phyloP scores from a whole-genome alignment of 495 filamentous ascomycete genomes.

The Aspergillus coremiiformis region DNA sequence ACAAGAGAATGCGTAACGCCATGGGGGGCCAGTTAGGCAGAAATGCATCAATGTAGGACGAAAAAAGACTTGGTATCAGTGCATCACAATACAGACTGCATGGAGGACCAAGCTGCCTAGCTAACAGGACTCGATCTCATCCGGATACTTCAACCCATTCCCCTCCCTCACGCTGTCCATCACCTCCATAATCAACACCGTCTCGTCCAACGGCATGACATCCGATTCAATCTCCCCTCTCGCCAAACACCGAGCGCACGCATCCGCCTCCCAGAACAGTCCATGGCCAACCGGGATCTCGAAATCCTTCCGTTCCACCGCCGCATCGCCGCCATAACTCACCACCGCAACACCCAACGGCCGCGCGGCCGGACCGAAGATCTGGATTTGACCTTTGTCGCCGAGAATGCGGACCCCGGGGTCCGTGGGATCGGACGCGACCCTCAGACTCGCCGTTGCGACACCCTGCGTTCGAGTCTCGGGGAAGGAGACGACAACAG shows the following conservation, averaged over 20 bases:
- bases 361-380: conserved; percentile 58
- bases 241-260: conserved; percentile 58
- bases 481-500: conserved; percentile 61
- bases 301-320: conserved; percentile 37
- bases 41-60: no score
- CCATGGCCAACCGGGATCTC: conserved; percentile 58
- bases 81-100: no score
- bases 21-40: no score
- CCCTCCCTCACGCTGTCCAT: conserved; percentile 55
- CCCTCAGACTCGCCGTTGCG: conserved; percentile 55
- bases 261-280: conserved; percentile 82
- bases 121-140: background rate
- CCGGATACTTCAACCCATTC: conserved; percentile 1
- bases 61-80: no score
- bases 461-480: conserved; percentile 47
- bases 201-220: conserved; percentile 58
- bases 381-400: conserved; percentile 63
- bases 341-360: conserved; percentile 51
- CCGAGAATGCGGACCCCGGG: conserved; percentile 65
- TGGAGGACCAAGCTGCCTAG: no score
- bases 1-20: no score
- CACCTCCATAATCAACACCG: conserved; percentile 67
- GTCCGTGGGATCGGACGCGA: conserved; percentile 49
- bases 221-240: conserved; percentile 64
- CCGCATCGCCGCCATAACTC: conserved; percentile 10